Evolutionary conservation across 2,329 filamentous ascomycete species (phyloP).

Genomic region (Botrytis tulipae): DNA sequence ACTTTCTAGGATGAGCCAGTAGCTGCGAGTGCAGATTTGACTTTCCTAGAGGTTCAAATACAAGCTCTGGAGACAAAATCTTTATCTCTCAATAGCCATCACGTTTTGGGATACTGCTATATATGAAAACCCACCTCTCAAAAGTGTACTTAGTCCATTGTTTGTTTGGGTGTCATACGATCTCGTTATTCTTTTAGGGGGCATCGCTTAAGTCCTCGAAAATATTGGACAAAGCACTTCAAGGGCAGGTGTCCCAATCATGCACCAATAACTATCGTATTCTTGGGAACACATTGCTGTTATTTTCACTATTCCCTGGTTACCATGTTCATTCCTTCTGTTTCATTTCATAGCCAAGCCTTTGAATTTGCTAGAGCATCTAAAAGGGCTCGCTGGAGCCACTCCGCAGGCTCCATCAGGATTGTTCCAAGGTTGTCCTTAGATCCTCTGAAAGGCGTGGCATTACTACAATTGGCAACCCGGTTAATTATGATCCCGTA

Average conservation of each 20-base stretch:
- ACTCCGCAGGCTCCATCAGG: not conserved
- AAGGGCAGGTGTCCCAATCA: not conserved
- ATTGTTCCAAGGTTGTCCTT: not conserved
- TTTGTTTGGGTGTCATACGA: not conserved
- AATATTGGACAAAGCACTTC: not conserved
- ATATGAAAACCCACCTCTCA: not conserved
- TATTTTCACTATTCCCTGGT: not conserved
- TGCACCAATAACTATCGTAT: not conserved
- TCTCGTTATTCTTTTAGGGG: not conserved
- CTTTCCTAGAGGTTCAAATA: not conserved
- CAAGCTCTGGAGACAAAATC: not conserved
- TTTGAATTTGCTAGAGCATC: not conserved
- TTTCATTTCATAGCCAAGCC: not conserved
- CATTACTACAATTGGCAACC: not conserved
- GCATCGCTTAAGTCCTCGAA: not conserved
- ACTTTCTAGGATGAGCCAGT: not conserved
- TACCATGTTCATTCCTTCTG: too few relatives aligned
- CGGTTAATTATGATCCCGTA: not conserved
- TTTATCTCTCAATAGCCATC: not conserved
- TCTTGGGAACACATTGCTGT: too few relatives aligned
- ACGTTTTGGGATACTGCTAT: not conserved
- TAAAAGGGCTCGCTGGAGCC: not conserved
- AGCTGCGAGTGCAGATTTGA: not conserved
- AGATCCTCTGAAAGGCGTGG: not conserved
- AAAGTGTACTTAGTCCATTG: not conserved